These are phyloP conservation scores for Candida insectalens DNA, from an alignment of 805 yeast species.

Conservation along the genomic window DNA sequence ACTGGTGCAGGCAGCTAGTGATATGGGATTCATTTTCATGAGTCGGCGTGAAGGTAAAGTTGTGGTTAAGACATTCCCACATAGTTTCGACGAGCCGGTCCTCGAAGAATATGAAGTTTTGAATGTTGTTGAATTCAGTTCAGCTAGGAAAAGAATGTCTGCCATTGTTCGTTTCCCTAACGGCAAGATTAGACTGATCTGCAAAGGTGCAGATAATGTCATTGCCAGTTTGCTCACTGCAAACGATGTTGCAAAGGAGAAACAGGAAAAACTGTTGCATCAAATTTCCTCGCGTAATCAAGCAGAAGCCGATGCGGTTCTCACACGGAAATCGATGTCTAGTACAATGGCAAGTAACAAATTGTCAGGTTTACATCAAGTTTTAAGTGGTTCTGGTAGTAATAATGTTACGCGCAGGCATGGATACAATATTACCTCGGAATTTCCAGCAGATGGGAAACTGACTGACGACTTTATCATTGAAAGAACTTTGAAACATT, in stretches of 20 bases:
- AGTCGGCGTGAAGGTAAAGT: conserved; percentile 55
- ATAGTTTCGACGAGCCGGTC: conserved; percentile 66
- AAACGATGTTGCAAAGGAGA: conserved; percentile 47
- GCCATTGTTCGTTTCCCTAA: conserved; percentile 73
- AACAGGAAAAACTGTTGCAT: conserved; percentile 52
- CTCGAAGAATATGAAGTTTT: conserved; percentile 65
- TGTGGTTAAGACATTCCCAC: conserved; percentile 69
- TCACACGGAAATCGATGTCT: conserved; percentile 37
- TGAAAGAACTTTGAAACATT: conserved; percentile 79
- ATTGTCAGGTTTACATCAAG: background rate
- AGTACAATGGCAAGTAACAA: background rate
- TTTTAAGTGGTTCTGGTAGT: background rate
- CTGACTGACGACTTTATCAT: conserved; percentile 64
- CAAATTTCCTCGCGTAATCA: conserved; percentile 55
- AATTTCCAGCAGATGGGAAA: no score
- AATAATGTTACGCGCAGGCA: no score
- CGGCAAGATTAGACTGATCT: conserved; percentile 61
- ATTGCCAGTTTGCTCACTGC: conserved; percentile 66
- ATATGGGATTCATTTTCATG: conserved; percentile 80
- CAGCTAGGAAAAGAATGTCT: conserved; percentile 90
- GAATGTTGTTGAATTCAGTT: conserved; percentile 78
- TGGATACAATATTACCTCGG: no score
- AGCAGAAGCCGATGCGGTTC: conserved; percentile 67
- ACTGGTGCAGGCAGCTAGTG: conserved; percentile 87
- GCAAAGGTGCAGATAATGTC: conserved; percentile 95